Evolutionary conservation across 2,329 filamentous ascomycete genomes (phyloP), one percentile per base, ranked within the genome.

Genomic region (Chalaropsis thielavioides): DNA sequence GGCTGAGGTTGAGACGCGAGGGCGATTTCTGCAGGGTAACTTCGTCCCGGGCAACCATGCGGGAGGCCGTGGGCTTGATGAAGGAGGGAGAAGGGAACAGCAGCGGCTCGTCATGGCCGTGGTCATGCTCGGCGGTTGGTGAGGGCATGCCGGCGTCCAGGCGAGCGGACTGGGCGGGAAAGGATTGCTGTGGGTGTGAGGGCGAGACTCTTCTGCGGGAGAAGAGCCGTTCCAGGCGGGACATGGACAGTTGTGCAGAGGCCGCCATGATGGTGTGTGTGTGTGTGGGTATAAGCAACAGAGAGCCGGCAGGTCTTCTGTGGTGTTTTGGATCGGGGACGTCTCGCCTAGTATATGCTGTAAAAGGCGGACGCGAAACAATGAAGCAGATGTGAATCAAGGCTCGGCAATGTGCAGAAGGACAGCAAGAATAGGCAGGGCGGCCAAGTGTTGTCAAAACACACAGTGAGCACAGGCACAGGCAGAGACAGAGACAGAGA

Each of bases 21-120:
- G 41, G 69, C 61, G 27, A 71, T 40, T 72, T 71, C 19, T 71
- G 27, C 38, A 59, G 68, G 40, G 72, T 71, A 19, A 74, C 69
- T 70, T 80, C 80, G 60, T 83, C 78, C 60, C 82, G 77, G n/a
- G 82, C 81, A 59, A 77, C 73, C 82, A 85, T 84, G 27, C 80
- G 77, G 64, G 75, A 76, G 17, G 77, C 75, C 44, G 76, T 83
- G 31, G 82, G 82, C 58, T 80, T 76, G 68, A 85, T 81, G 68
- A 82, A 85, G 0, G 80, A 81, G 6, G 80, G 77, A 22, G 76
- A 76, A 3, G 80, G 80, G 68, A 82, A 82, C 61, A 75, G 27
- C 54, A 58, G 72, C 62, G 74, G 74, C 62, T 72, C 74, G 38
- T 44, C 27, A 40, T 56, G n/a, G 51, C 31, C 51, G 41, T 41